Evolutionary conservation across 441 rosid genomes (phyloP).

Genomic region (Melastoma candidum): DNA sequence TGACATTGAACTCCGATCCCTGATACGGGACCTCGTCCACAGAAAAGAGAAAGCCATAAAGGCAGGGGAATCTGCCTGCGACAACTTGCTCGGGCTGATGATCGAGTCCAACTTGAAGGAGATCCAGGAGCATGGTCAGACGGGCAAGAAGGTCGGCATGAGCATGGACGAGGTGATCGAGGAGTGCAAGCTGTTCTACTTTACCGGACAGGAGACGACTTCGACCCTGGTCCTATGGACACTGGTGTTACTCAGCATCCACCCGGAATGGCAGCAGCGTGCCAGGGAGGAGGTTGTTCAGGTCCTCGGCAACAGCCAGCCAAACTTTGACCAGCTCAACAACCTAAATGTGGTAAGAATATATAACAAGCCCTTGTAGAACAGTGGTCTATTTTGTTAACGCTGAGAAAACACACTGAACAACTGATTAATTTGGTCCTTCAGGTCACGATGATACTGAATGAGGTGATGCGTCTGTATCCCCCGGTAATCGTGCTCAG

Average conservation of each 20-base stretch:
- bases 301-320: constrained; percentile 11
- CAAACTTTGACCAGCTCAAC: constrained; percentile 8
- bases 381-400: too few species aligned
- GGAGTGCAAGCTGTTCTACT: constrained; percentile 26
- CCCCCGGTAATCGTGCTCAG: not conserved
- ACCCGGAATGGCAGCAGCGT: constrained; percentile 21
- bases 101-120: constrained; percentile 21
- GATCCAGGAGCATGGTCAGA: constrained; percentile 9
- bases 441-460: constrained; percentile 3
- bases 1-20: constrained; percentile 8
- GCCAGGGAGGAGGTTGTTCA: constrained; percentile 25
- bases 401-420: too few species aligned
- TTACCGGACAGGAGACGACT: constrained; percentile 24
- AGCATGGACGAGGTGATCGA: constrained; percentile 21
- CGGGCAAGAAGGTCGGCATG: constrained; percentile 10
- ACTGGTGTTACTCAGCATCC: constrained; percentile 14
- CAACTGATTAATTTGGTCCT: too few species aligned
- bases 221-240: constrained; percentile 21
- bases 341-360: constrained; percentile 10
- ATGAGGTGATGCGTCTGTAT: constrained; percentile 3
- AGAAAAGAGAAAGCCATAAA: constrained; percentile 16
- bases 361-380: too few species aligned
- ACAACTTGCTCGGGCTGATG: constrained; percentile 19
- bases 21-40: constrained; percentile 11
- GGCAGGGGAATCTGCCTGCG: constrained; percentile 1